These are phyloP conservation scores for Calonectria fujianensis DNA, from an alignment of 2,329 filamentous ascomycete genomes.

Conservation along the genomic window DNA sequence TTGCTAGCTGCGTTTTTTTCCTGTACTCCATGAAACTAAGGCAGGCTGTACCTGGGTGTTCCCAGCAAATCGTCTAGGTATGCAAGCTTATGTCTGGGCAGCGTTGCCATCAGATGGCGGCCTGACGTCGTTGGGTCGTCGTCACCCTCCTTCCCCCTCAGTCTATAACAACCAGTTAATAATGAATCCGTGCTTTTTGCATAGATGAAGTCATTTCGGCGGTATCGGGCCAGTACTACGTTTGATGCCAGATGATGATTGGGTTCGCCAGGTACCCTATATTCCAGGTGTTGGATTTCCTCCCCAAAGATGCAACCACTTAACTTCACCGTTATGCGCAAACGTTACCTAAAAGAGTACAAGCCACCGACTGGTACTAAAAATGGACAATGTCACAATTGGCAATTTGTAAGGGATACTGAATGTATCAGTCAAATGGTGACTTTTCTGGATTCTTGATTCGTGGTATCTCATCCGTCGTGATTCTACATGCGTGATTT, in stretches of 20 bases:
- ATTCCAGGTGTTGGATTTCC: not conserved
- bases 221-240: slow-evolving; percentile 4
- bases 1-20: slow-evolving; percentile 25
- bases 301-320: not conserved
- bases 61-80: slow-evolving; percentile 8
- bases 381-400: not conserved
- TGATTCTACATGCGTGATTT: slow-evolving; percentile 31
- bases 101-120: not conserved
- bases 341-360: not conserved
- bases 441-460: slow-evolving; percentile 27
- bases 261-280: slow-evolving; percentile 2
- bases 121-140: slow-evolving; percentile 29
- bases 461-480: slow-evolving; percentile 39
- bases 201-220: slow-evolving; percentile 18
- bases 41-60: slow-evolving; percentile 16
- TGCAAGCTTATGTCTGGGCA: slow-evolving; percentile 27
- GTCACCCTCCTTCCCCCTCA: not conserved
- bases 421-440: not conserved
- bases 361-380: not conserved
- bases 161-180: not conserved
- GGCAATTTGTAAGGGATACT: not conserved
- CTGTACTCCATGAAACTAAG: slow-evolving; percentile 36
- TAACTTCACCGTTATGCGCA: not conserved
- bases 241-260: not conserved
- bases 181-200: slow-evolving; percentile 7